Percentiles rank a stretch among this genome's conserved stretches.
These are phyloP conservation scores for Chalaropsis ovoidea DNA, from an alignment of 2,329 filamentous ascomycete genomes.

Conservation along the genomic window DNA sequence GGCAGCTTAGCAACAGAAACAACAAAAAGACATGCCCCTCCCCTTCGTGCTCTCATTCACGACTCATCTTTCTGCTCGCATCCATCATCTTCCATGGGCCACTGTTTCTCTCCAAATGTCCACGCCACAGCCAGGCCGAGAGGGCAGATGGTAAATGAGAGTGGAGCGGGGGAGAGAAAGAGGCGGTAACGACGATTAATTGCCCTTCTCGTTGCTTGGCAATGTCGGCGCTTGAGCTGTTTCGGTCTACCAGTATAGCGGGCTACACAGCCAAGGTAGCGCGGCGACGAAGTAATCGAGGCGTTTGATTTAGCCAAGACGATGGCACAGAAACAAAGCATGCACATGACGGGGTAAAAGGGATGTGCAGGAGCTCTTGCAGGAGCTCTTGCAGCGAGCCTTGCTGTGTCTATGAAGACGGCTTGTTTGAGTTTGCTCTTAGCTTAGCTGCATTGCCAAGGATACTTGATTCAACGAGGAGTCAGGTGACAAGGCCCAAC, in stretches of 20 bases:
- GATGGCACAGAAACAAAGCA: background rate
- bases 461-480: background rate
- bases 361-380: background rate
- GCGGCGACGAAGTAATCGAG: background rate
- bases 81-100: background rate
- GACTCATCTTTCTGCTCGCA: background rate
- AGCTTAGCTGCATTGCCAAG: conserved; percentile 1
- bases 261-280: background rate
- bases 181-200: background rate
- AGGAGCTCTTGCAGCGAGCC: background rate
- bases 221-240: background rate
- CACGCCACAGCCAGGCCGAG: background rate
- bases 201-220: background rate
- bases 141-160: background rate
- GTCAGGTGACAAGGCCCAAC: conserved; percentile 6
- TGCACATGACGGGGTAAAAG: background rate
- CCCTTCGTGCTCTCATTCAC: background rate
- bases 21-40: background rate
- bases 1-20: conserved; percentile 12
- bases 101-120: background rate
- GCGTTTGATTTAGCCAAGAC: conserved; percentile 7
- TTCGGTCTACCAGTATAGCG: background rate
- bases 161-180: background rate
- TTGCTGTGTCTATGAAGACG: background rate
- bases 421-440: conserved; percentile 1